Base-by-base conservation (phyloP, 345 rosid genomes). In the Erodium maritimum region DNA sequence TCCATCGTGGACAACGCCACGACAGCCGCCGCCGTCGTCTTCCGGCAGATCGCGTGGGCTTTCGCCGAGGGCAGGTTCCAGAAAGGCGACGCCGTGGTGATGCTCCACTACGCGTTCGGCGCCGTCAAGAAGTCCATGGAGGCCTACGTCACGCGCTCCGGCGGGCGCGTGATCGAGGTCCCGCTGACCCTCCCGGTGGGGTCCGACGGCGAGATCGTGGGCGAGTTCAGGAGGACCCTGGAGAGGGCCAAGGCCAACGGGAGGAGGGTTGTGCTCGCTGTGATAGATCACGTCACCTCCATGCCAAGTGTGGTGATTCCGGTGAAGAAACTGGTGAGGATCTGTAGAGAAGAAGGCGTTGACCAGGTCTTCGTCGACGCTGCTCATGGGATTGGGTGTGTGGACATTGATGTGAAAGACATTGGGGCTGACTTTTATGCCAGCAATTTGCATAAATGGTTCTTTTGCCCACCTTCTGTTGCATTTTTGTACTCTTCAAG, bases 391-490 rank as follows among this genome's bases (percentile, higher is more conserved):
- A 81, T 91, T 14, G 98, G 98, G 8, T 84, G 96, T 42, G 88
- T 86, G 29, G 85, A 88, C 42, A 81, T 93, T 50, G 91, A 93
- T 66, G 73, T 93, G 80, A 79, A 80, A 56, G 88, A 87, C 56
- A 89, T 93, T 54, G 99, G 85, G 24, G 99, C 99, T 64, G 99
- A 93, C 61, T 93, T 87, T 66, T 93, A 93, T 37, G 75, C 84
- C 0, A 85, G 96, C 57, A 89, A 89, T 60, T 78, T 93, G 67
- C 87, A 89, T 24, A 93, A 93, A 56, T 93, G 99, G 99, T 85
- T 89, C 57, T 93, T 93, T 64, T 85, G 95, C 7, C 99, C 97
- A 0, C 99, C 99, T 17, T 77, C 97, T 0, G 91, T 80, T 3
- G 95, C 99, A 0, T 87, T 93, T 75, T 70, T 89, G 80, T 85